phyloP scores from a whole-genome alignment of 2,329 filamentous ascomycete genomes.

The Coniochaeta sp. region DNA sequence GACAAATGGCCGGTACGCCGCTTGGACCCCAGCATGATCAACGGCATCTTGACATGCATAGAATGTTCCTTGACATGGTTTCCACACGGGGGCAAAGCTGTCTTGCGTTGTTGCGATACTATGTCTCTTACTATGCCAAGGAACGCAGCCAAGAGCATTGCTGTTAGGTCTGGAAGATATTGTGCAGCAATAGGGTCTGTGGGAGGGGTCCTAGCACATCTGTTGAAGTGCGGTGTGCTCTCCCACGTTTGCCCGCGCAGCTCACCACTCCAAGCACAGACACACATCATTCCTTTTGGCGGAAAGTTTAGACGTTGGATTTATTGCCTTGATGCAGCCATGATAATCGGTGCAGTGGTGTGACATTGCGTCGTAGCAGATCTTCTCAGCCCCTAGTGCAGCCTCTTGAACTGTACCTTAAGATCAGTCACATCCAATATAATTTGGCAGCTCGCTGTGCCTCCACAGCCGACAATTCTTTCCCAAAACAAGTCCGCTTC shows the following conservation, averaged over 20 bases:
- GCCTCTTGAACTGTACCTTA: background rate
- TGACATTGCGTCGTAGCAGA: background rate
- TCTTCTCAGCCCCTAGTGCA: background rate
- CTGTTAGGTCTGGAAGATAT: background rate
- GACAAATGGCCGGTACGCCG: background rate
- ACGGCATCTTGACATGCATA: background rate
- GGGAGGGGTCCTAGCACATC: background rate
- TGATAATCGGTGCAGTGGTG: background rate
- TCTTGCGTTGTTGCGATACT: background rate
- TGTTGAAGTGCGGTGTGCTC: background rate
- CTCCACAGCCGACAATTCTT: slow-evolving; percentile 8
- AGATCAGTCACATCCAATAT: background rate
- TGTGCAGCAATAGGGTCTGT: background rate
- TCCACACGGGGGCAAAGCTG: background rate
- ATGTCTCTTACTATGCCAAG: background rate
- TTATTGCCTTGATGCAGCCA: background rate
- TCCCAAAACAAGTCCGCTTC: slow-evolving; percentile 1
- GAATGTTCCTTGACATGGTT: background rate
- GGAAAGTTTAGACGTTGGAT: background rate
- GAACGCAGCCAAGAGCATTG: background rate
- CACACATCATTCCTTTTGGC: background rate
- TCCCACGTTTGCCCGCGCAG: background rate
- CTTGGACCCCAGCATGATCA: slow-evolving; percentile 3
- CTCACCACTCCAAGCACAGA: background rate
- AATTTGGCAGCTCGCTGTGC: background rate